Evolutionary conservation across 768 basidiomycete genomes (phyloP).

Genomic region (Tylopilus felleus): DNA sequence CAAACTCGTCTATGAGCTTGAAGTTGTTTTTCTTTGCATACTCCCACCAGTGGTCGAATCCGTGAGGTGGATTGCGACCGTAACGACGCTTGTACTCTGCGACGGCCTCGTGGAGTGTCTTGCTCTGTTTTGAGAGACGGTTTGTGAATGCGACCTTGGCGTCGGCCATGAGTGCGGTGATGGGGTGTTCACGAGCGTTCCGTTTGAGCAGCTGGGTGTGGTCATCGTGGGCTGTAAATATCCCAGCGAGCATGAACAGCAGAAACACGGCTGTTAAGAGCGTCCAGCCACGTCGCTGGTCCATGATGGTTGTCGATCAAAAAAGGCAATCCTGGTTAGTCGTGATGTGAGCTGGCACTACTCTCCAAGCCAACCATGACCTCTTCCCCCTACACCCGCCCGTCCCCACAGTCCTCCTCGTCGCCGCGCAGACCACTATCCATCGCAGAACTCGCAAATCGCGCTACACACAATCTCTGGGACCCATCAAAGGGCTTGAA

Average conservation of each 20-base stretch:
- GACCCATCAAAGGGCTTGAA: slow-evolving; percentile 61
- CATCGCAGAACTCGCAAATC: slow-evolving; percentile 64
- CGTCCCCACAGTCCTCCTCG: slow-evolving; percentile 14
- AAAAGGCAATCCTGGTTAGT: slow-evolving; percentile 22
- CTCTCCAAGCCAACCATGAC: slow-evolving; percentile 18
- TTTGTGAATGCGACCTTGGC: slow-evolving; percentile 72
- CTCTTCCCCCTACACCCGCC: slow-evolving; percentile 14
- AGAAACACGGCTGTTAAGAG: slow-evolving; percentile 43
- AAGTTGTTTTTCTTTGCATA: slow-evolving; percentile 73
- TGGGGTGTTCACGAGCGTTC: slow-evolving; percentile 60
- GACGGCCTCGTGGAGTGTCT: slow-evolving; percentile 74
- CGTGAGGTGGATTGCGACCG: slow-evolving; percentile 74
- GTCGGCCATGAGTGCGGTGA: slow-evolving; percentile 77
- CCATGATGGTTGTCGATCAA: neutral
- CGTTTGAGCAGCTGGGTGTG: slow-evolving; percentile 11
- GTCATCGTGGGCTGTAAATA: slow-evolving; percentile 39
- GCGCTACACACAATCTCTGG: slow-evolving; percentile 53
- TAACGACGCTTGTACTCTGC: slow-evolving; percentile 80
- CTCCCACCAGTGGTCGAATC: slow-evolving; percentile 89
- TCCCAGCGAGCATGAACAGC: slow-evolving; percentile 49
- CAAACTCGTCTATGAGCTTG: slow-evolving; percentile 88
- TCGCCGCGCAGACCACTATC: slow-evolving; percentile 46
- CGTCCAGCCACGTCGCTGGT: slow-evolving; percentile 34
- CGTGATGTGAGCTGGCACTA: slow-evolving; percentile 13
- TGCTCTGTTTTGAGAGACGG: slow-evolving; percentile 73